Percentiles rank a stretch among this genome's conserved stretches.
phyloP scores from a whole-genome alignment of 1,284 basidiomycete species.

The Limonomyces culmigenus region DNA sequence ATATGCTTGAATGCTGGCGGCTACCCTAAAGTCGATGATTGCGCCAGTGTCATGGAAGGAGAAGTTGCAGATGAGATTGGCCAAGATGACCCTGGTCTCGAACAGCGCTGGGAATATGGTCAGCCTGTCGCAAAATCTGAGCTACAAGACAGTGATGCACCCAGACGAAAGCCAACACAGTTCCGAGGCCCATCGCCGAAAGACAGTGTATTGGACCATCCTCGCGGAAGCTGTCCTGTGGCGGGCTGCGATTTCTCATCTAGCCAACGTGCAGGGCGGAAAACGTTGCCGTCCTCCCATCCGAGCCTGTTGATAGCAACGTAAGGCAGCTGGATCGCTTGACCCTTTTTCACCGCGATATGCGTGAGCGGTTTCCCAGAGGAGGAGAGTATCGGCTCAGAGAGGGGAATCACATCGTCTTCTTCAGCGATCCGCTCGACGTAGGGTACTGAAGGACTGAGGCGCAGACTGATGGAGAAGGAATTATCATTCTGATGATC shows the following conservation, averaged over 20 bases:
- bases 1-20: not conserved
- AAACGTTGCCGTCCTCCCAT: not conserved
- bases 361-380: not conserved
- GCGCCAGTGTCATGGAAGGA: not conserved
- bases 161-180: slow-evolving; percentile 21
- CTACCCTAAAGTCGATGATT: not conserved
- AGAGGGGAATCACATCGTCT: not conserved
- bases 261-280: slow-evolving; percentile 13
- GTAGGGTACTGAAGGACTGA: not conserved
- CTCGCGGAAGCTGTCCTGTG: slow-evolving; percentile 14
- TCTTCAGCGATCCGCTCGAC: slow-evolving; percentile 1
- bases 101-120: not conserved
- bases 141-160: slow-evolving; percentile 7
- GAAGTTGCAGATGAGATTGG: not conserved
- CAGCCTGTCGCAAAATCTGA: not conserved
- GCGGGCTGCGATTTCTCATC: slow-evolving; percentile 14
- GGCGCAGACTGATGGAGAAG: not conserved
- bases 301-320: slow-evolving; percentile 1
- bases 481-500: too few relatives aligned
- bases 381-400: not conserved
- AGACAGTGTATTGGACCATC: slow-evolving; percentile 15
- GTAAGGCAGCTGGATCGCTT: not conserved
- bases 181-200: slow-evolving; percentile 24
- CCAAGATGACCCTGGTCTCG: not conserved
- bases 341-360: not conserved